These are phyloP conservation scores for Aspergillus sclerotioniger DNA, from an alignment of 495 filamentous ascomycete species.

Conservation along the genomic window DNA sequence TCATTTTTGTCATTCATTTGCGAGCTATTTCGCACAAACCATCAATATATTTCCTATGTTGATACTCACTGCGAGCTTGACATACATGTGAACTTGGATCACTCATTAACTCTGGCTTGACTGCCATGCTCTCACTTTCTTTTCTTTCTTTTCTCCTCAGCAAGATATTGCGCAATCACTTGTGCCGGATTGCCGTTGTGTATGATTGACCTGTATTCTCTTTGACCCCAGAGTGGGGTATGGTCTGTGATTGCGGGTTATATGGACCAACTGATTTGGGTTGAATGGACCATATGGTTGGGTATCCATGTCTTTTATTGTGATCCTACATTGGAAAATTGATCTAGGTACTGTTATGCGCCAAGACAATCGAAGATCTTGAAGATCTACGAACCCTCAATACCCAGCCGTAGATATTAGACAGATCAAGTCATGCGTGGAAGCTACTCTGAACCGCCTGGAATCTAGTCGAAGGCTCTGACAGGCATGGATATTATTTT, in stretches of 20 bases:
- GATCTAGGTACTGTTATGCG: constrained; percentile 13
- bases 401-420: too few relatives aligned
- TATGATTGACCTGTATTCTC: constrained; percentile 15
- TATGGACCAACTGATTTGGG: constrained; percentile 13
- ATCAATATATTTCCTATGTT: constrained; percentile 22
- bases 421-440: too few relatives aligned
- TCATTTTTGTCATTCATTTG: constrained; percentile 10
- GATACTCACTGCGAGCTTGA: constrained; percentile 17
- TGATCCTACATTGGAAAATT: constrained; percentile 11
- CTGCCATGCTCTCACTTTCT: constrained; percentile 19
- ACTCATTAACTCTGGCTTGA: constrained; percentile 22
- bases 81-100: constrained; percentile 13
- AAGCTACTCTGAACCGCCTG: too few relatives aligned
- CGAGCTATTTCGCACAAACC: constrained; percentile 14
- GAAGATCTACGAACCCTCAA: background rate
- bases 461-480: too few relatives aligned
- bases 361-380: constrained; percentile 7
- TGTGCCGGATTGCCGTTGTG: constrained; percentile 7
- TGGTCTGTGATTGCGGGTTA: constrained; percentile 20
- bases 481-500: too few relatives aligned
- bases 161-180: constrained; percentile 11
- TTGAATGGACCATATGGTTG: constrained; percentile 12
- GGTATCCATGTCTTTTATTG: constrained; percentile 8
- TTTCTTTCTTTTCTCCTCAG: constrained; percentile 22
- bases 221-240: constrained; percentile 13